These are phyloP conservation scores for Lachancea meyersii DNA, from an alignment of 805 yeast genomes.

Conservation along the genomic window DNA sequence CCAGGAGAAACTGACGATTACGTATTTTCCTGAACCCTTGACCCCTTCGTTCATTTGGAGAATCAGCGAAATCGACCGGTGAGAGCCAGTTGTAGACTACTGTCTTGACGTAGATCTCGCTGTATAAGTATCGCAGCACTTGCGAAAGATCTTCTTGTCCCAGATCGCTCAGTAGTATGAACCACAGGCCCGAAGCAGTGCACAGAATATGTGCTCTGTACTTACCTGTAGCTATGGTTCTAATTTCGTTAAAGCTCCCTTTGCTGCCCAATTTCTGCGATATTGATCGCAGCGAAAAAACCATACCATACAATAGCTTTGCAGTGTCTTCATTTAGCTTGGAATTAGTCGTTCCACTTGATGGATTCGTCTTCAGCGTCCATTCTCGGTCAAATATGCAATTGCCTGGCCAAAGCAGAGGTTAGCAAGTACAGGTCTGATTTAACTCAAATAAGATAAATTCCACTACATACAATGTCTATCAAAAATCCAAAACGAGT, in stretches of 20 bases:
- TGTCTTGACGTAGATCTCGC: conserved; percentile 29
- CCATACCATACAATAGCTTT: conserved; percentile 78
- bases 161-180: conserved; percentile 67
- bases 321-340: conserved; percentile 64
- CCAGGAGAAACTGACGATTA: conserved; percentile 24
- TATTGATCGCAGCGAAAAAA: conserved; percentile 72
- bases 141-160: conserved; percentile 26
- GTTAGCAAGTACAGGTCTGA: not conserved
- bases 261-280: conserved; percentile 45
- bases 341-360: conserved; percentile 41
- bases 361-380: conserved; percentile 34
- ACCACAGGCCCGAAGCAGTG: conserved; percentile 70
- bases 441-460: not conserved
- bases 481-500: conserved; percentile 86
- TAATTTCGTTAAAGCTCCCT: conserved; percentile 31
- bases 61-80: conserved; percentile 30
- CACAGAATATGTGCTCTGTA: conserved; percentile 78
- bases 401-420: conserved; percentile 37
- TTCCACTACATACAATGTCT: conserved; percentile 60
- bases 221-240: conserved; percentile 55
- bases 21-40: conserved; percentile 30
- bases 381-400: conserved; percentile 81
- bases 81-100: conserved; percentile 28
- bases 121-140: conserved; percentile 28
- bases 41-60: conserved; percentile 27